phyloP scores from a whole-genome alignment of 2,329 filamentous ascomycete species.

The Teratosphaeria nubilosa region DNA sequence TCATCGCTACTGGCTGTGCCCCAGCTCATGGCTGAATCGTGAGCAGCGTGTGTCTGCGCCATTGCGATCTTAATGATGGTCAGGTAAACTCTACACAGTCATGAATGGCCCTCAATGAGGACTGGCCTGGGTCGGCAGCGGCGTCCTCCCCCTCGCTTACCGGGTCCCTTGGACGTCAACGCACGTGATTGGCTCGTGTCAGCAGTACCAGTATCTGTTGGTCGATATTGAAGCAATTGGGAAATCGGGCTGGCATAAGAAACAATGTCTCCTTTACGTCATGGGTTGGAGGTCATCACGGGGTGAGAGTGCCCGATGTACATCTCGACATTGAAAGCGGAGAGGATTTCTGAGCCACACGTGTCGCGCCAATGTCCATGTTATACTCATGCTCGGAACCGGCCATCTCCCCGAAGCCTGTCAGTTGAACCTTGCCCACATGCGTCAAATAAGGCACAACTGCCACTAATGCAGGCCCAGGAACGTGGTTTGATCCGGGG shows the following conservation, averaged over 20 bases:
- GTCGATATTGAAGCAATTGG: too few relatives aligned
- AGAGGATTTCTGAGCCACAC: not conserved
- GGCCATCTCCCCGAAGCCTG: not conserved
- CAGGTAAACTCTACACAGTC: not conserved
- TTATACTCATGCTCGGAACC: not conserved
- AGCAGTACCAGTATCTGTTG: not conserved
- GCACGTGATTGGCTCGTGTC: not conserved
- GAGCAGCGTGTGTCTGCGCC: constrained; percentile 19
- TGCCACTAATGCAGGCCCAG: not conserved
- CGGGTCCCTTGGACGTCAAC: not conserved
- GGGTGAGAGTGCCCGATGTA: not conserved
- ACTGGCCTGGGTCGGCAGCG: not conserved
- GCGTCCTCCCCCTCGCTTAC: not conserved
- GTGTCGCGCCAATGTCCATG: not conserved
- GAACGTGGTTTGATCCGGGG: not conserved
- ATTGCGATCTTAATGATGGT: constrained; percentile 6
- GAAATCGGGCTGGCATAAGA: too few relatives aligned
- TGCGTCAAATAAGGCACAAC: not conserved
- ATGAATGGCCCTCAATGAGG: not conserved
- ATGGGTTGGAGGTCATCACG: too few relatives aligned
- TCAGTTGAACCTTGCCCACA: not conserved
- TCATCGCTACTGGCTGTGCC: constrained; percentile 29
- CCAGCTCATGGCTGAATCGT: constrained; percentile 46
- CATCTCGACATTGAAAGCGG: not conserved
- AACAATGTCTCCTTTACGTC: too few relatives aligned